Evolutionary conservation across 1,284 basidiomycete genomes (phyloP).

Genomic region (Tranzscheliella williamsii): DNA sequence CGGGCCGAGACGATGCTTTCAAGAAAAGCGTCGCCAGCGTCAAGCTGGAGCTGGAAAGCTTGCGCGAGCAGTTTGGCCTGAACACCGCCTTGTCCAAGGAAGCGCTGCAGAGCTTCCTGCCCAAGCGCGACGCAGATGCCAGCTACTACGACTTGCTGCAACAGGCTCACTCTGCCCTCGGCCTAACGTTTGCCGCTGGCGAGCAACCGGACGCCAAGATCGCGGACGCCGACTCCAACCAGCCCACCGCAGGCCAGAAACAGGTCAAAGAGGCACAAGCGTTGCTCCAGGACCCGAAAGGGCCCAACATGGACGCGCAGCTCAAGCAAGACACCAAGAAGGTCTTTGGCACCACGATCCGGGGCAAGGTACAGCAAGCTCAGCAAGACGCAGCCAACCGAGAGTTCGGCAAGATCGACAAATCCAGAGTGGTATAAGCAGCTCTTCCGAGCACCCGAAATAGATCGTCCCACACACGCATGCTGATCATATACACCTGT

Average conservation of each 20-base stretch:
- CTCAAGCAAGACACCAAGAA: constrained; percentile 22
- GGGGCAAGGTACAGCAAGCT: constrained; percentile 17
- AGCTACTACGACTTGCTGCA: constrained; percentile 41
- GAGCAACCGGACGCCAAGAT: constrained; percentile 12
- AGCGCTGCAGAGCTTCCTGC: constrained; percentile 29
- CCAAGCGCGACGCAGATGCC: constrained; percentile 30
- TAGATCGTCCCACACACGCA: no score
- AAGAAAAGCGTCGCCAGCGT: constrained; percentile 48
- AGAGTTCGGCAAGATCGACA: constrained; percentile 30
- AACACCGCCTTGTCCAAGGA: constrained; percentile 17
- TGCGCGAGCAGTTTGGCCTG: constrained; percentile 35
- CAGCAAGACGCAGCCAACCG: constrained; percentile 25
- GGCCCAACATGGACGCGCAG: constrained; percentile 16
- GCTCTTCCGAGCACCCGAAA: no score
- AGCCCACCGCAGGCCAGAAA: constrained; percentile 19
- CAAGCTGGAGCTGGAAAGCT: constrained; percentile 52
- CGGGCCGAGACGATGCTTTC: constrained; percentile 43
- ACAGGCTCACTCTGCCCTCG: constrained; percentile 35
- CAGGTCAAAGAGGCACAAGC: constrained; percentile 10
- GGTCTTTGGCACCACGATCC: constrained; percentile 19
- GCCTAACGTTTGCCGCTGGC: constrained; percentile 23
- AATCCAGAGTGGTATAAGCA: constrained; percentile 22
- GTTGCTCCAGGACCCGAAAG: constrained; percentile 18
- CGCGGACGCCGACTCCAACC: neutral
- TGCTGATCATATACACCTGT: no score